Evolutionary conservation across 176 grass and related monocot genomes (phyloP).

Genomic region (Alloteropsis semialata): DNA sequence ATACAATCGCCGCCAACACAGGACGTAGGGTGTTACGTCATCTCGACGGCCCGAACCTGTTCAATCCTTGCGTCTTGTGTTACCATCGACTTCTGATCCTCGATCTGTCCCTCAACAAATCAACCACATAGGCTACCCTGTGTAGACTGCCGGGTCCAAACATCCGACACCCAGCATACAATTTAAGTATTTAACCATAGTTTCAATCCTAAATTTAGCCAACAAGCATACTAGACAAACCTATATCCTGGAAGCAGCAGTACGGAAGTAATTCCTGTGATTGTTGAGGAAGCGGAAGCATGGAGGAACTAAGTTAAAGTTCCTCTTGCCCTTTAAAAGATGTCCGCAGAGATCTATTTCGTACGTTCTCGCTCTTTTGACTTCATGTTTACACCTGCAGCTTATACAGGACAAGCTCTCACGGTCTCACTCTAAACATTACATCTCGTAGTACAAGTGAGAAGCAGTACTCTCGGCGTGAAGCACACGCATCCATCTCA

Average conservation of each 20-base stretch:
- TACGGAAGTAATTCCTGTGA: neutral
- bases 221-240: neutral
- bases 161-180: neutral
- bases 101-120: no score
- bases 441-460: neutral
- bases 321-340: neutral
- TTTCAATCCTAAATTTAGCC: neutral
- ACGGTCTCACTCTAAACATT: neutral
- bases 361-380: neutral
- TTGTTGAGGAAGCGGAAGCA: neutral
- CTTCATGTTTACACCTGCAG: neutral
- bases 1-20: no score
- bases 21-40: no score
- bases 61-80: no score
- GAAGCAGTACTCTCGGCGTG: neutral
- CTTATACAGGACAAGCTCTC: neutral
- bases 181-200: neutral
- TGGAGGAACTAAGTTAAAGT: neutral
- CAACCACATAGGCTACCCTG: no score
- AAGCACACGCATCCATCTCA: neutral
- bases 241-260: neutral
- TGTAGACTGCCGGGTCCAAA: no score
- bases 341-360: neutral
- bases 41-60: no score
- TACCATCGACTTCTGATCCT: no score